Evolutionary conservation across 2,329 filamentous ascomycete genomes (phyloP).

Genomic region (Talaromyces sp.): DNA sequence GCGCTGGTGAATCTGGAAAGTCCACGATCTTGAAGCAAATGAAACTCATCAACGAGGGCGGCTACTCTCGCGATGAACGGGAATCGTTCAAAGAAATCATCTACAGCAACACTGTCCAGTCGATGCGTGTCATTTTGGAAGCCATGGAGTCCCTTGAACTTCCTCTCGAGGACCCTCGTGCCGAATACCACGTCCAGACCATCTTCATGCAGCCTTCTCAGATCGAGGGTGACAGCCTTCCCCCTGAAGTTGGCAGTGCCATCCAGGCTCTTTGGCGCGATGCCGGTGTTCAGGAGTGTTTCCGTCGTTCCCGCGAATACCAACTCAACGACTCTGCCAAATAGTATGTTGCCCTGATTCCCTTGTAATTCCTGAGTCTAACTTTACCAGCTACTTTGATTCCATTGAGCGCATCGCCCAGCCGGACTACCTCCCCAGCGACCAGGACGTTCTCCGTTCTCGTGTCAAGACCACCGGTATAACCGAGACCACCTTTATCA

Average conservation of each 20-base stretch:
- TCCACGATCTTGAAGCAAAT: conserved; percentile 95
- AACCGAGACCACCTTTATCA: conserved; percentile 93
- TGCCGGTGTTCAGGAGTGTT: conserved; percentile 87
- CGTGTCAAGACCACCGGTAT: conserved; percentile 98
- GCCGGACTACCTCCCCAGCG: conserved; percentile 90
- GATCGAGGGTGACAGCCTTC: conserved; percentile 90
- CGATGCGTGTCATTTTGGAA: conserved; percentile 68
- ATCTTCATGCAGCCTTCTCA: conserved; percentile 98
- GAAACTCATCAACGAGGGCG: conserved; percentile 99
- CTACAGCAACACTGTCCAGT: conserved; percentile 69
- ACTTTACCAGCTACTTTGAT: conserved; percentile 76
- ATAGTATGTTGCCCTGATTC: conserved; percentile 68
- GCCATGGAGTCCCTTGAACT: conserved; percentile 70
- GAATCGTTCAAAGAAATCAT: conserved; percentile 72
- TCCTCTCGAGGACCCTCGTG: conserved; percentile 83
- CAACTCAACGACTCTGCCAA: conserved; percentile 93
- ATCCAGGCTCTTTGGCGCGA: conserved; percentile 94
- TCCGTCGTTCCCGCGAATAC: conserved; percentile 93
- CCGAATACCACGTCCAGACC: conserved; percentile 96
- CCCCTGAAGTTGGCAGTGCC: conserved; percentile 89
- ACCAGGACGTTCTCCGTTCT: conserved; percentile 91
- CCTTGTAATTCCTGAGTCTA: neutral
- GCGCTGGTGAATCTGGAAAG: conserved; percentile 97
- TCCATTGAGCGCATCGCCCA: conserved; percentile 87
- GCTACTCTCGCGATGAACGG: conserved; percentile 87